Conservation (phyloP, 306 rosid species). For the Oemleria cerasiformis region DNA sequence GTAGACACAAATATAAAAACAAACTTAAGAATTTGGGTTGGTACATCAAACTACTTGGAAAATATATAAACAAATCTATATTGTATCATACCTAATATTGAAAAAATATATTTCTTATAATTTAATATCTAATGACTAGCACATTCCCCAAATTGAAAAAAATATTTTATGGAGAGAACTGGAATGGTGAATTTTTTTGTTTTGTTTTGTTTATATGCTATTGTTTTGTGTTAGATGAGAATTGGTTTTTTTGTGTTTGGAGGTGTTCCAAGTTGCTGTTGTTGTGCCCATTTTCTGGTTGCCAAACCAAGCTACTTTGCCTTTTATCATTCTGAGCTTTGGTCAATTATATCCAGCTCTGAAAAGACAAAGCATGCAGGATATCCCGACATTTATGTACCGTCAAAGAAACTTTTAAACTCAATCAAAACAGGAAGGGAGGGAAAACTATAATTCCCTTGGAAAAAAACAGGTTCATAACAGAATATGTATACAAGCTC, state of each 20-base stretch:
- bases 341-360: conserved; percentile 10
- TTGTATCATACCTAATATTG: too few species aligned
- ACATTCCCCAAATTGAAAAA: too few species aligned
- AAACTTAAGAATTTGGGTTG: not conserved
- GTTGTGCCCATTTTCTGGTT: conserved; percentile 14
- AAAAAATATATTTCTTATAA: too few species aligned
- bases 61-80: too few species aligned
- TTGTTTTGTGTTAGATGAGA: not conserved
- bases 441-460: not conserved
- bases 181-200: not conserved
- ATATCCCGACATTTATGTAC: not conserved
- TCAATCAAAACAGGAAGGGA: not conserved
- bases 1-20: not conserved
- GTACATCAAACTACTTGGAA: not conserved
- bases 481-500: too few species aligned
- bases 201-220: not conserved
- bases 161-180: too few species aligned
- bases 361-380: not conserved
- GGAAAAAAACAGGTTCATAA: not conserved
- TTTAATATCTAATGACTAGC: too few species aligned
- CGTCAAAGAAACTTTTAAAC: not conserved
- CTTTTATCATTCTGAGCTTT: not conserved
- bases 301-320: not conserved
- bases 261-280: not conserved
- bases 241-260: not conserved